Evolutionary conservation across 495 filamentous ascomycete species (phyloP).

Genomic region (Lindgomyces ingoldianus): DNA sequence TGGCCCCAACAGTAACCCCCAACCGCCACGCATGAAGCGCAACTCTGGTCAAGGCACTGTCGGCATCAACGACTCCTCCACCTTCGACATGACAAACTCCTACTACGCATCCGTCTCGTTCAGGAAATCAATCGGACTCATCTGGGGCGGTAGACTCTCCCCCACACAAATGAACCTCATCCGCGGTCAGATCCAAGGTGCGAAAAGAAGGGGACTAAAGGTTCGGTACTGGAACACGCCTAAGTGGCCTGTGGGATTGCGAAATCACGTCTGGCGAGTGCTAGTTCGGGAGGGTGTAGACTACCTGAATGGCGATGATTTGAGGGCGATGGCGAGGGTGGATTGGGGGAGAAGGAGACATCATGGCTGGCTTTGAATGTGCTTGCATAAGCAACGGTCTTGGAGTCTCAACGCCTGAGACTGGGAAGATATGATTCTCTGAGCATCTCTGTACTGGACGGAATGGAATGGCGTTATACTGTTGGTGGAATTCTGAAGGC

Average conservation of each 20-base stretch:
- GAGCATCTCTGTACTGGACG: too few species aligned
- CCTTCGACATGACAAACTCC: constrained; percentile 44
- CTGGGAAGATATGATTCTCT: too few species aligned
- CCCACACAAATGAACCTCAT: constrained; percentile 26
- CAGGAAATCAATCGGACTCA: constrained; percentile 41
- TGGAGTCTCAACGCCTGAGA: too few species aligned
- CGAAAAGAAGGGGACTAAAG: constrained; percentile 30
- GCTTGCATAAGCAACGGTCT: too few species aligned
- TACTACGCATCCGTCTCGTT: constrained; percentile 49
- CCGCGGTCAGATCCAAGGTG: constrained; percentile 30
- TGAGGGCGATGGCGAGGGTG: constrained; percentile 30
- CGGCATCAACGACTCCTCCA: constrained; percentile 26
- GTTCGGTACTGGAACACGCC: constrained; percentile 38
- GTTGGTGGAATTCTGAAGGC: too few species aligned
- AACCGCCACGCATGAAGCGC: constrained; percentile 27
- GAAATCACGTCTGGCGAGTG: constrained; percentile 36
- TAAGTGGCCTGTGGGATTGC: constrained; percentile 39
- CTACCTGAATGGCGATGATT: constrained; percentile 39
- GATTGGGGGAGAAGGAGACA: constrained; percentile 33
- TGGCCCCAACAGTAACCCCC: constrained; percentile 32
- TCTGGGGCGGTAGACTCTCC: constrained; percentile 41
- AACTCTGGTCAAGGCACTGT: constrained; percentile 36
- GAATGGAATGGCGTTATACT: too few species aligned
- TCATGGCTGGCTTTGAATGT: constrained; percentile 23
- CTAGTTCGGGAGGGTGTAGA: constrained; percentile 34